Percentiles rank a stretch among this genome's conserved stretches.
phyloP scores from a whole-genome alignment of 139 green algal genomes.

The Picochlorum sp. region DNA sequence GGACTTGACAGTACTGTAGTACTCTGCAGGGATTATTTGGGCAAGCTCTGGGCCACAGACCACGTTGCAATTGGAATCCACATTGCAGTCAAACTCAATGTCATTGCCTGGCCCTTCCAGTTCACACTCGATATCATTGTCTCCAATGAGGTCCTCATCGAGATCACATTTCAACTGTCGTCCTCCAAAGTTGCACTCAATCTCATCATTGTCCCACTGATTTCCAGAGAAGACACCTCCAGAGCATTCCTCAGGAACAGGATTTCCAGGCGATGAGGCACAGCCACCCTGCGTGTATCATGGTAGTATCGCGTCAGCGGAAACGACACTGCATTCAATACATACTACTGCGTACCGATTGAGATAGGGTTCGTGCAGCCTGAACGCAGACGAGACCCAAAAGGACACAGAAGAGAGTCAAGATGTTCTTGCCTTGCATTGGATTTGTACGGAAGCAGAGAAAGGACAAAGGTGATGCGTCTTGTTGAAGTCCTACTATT shows the following conservation, averaged over 20 bases:
- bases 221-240: background rate
- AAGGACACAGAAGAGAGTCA: too few species aligned
- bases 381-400: too few species aligned
- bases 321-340: too few species aligned
- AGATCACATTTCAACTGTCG: conserved; percentile 4
- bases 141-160: background rate
- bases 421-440: too few species aligned
- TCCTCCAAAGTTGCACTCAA: background rate
- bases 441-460: too few species aligned
- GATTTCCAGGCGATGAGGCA: background rate
- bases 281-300: background rate
- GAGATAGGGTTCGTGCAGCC: too few species aligned
- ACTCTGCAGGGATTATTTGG: background rate
- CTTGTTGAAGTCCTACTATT: too few species aligned
- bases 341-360: too few species aligned
- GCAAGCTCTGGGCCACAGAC: background rate
- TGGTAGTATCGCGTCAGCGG: too few species aligned
- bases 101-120: background rate
- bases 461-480: too few species aligned
- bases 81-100: background rate
- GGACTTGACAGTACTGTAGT: background rate
- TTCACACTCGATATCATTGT: background rate
- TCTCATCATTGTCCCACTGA: conserved; percentile 6
- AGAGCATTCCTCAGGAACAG: background rate
- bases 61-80: background rate